Conservation (phyloP, 805 yeast species). For the Hyphopichia homilentoma region DNA sequence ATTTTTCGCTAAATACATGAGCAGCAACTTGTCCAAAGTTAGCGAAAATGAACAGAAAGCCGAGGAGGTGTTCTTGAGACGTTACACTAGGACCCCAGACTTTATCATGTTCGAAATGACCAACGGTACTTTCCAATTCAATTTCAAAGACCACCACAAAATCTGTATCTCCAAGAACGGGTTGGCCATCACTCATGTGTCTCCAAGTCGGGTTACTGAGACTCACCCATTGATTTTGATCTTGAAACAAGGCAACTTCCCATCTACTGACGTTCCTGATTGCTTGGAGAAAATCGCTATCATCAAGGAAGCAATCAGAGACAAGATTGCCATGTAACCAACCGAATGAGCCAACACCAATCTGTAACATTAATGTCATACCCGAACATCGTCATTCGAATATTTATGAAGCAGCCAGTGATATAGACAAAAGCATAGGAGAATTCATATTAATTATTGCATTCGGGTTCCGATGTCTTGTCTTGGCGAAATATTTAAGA, state of each 20-base stretch:
- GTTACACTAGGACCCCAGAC: conserved; percentile 74
- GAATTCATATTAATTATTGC: too few species aligned
- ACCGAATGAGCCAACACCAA: too few species aligned
- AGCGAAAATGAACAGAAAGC: conserved; percentile 61
- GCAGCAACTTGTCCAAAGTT: conserved; percentile 78
- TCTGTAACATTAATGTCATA: too few species aligned
- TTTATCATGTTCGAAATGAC: conserved; percentile 91
- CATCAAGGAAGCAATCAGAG: conserved; percentile 64
- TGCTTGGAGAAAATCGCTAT: conserved; percentile 37
- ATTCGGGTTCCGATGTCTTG: too few species aligned
- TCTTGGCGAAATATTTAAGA: too few species aligned
- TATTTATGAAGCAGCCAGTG: too few species aligned
- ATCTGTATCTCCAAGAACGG: conserved; percentile 77
- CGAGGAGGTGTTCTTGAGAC: conserved; percentile 72
- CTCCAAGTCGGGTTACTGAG: conserved; percentile 68
- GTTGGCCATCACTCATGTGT: conserved; percentile 71
- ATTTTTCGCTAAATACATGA: conserved; percentile 90
- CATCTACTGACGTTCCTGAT: conserved; percentile 36
- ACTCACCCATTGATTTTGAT: conserved; percentile 54
- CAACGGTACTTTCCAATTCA: conserved; percentile 89
- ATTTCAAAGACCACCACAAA: conserved; percentile 93
- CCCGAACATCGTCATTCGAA: too few species aligned
- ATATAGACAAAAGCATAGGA: too few species aligned
- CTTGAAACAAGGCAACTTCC: conserved; percentile 41
- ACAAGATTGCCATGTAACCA: too few species aligned